Evolutionary conservation across 2,329 filamentous ascomycete genomes (phyloP).

Genomic region (Aschersonia sp.): DNA sequence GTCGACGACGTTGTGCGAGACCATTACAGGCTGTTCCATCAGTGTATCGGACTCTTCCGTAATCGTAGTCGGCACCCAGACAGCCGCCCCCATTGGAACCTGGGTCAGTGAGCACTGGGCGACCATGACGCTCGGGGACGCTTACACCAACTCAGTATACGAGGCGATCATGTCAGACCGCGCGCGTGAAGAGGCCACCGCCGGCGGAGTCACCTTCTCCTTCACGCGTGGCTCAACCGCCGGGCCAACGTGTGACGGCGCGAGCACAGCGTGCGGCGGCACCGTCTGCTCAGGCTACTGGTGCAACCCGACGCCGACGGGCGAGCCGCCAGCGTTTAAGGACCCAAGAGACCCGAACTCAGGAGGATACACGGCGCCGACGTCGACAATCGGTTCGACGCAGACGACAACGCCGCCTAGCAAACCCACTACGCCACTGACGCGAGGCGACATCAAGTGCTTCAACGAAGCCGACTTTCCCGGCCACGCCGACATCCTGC

Average conservation of each 20-base stretch:
- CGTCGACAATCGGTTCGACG: not conserved
- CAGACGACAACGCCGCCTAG: not conserved
- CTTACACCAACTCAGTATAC: not conserved
- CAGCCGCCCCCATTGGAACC: not conserved
- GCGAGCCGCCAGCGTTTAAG: not conserved
- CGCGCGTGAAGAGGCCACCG: not conserved
- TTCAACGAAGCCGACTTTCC: not conserved
- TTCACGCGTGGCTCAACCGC: not conserved
- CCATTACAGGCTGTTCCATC: not conserved
- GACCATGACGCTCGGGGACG: not conserved
- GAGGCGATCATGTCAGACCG: not conserved
- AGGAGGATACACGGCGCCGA: not conserved
- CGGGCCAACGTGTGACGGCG: not conserved
- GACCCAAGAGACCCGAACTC: not conserved
- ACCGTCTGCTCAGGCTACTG: not conserved
- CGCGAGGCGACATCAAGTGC: not conserved
- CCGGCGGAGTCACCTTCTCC: not conserved
- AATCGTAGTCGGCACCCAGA: not conserved
- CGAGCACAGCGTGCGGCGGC: not conserved
- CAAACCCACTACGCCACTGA: not conserved
- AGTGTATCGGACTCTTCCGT: not conserved
- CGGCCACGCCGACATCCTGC: not conserved
- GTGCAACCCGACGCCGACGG: not conserved
- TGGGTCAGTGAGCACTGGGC: not conserved
- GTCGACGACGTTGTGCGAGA: not conserved